Evolutionary conservation across 2,329 filamentous ascomycete genomes (phyloP), one percentile per base, ranked within the genome.

Genomic region (Dactylellina cionopaga): DNA sequence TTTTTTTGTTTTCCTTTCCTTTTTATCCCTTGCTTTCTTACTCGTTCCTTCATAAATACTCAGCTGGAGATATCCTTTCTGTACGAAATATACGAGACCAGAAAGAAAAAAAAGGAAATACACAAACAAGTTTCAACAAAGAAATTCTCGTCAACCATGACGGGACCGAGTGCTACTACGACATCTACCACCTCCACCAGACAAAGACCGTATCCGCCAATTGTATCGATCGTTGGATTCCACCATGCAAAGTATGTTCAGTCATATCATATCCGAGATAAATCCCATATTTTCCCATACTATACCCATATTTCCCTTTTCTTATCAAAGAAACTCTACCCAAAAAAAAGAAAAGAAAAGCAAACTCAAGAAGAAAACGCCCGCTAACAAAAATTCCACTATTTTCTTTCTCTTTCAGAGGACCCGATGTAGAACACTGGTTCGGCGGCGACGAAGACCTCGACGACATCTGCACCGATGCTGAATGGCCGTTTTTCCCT

Each of bases 361-460:
- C 43, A 7, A 22, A 68, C n/a, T 25, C 25, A 17, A 49, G 19
- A 25, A 10, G 11, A 29, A 31, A 13, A 5, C 29, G 9, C 54
- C 7, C 25, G 37, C 52, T 58, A 27, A 44, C 27, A 47, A 37
- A 15, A 7, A 9, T 6, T 11, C 25, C 31, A 59, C 37, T 24
- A 39, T 35, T 27, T 44, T 58, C 2, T 15, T 4, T 58, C 46
- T 51, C 6, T 24, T 55, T 39, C 75, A 88, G 88, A 79, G 95
- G 95, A 6, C 95, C 95, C 29, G 95, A 99, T 82, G 90, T 98
- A 64, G 93, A 98, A 83, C 87, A 85, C 77, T 98, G 94, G 91
- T 92, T 96, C 79, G 92, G 92, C 74, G 87, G 82, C 31, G 83
- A 82, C 25, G 81, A 89, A 17, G 88, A 93, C 76, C 90, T 88